Base-by-base conservation (phyloP, 1,139 yeast species). In the Yamadazyma mexicana region DNA sequence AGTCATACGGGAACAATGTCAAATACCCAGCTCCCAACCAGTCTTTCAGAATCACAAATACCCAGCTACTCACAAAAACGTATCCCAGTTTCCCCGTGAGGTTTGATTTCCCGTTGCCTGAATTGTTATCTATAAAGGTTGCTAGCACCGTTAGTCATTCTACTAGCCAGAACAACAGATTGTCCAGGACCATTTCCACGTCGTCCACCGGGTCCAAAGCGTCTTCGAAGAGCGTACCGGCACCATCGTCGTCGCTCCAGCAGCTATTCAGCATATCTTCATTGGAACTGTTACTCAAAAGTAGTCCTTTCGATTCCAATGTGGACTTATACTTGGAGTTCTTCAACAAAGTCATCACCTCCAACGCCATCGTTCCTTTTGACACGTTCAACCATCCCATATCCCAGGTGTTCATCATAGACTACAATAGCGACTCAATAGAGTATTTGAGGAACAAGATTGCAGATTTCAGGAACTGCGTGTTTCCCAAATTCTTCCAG, bases 351-450 rank as follows among this genome's bases (percentile, higher is more conserved):
- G 58, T 87, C 20, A 68, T 86, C 17, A 73, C 91, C 0, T 73
- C 85, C 11, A 74, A 79, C 27, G 74, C 75, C 17, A 67, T 87
- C 5, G 81, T 88, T 2, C 84, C 95, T 1, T 89, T 87, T 58
- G 98, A 92, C 58, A 83, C 92, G 2, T 84, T 91, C 57, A 84
- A 87, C 50, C 98, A 92, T 57, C 98, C 98, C 0, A 77, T 89
- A 1, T 76, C 89, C 1, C 87, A 91, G 38, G 61, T 91, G 14
- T 73, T 89, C 39, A 83, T 85, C 4, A 69, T 91, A 3, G 73
- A 84, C 42, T 61, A 45, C 37, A 65, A 64, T 10, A 47, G 52
- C 10, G 82, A 81, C 45, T 66, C 83, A 1, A 53, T 81, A 2
- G 82, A 76, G 11, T 58, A 66, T 5, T 58, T 81, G 29, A 50